Evolutionary conservation across 129 eudicot genomes (phyloP), one percentile per base, ranked within the genome.

Genomic region (Chrysanthemum lavandulifolium): DNA sequence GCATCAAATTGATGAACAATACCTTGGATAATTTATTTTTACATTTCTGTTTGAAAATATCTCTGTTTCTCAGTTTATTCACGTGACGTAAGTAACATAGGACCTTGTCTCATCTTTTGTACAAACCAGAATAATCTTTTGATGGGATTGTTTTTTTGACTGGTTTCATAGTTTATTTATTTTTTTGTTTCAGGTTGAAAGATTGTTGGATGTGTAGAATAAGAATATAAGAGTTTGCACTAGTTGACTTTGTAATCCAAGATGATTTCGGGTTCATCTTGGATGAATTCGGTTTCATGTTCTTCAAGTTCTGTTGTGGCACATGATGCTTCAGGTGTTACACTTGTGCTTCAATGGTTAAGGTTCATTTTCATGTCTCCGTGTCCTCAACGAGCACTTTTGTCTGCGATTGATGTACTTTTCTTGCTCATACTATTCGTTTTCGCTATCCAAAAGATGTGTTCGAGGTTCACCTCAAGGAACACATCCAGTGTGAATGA

Each of bases 341-440:
- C 87, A 51, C 5, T 74, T 45, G 15, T 78, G 4, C n/a, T 85
- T 25, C 84, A 81, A 78, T 88, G 97, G 97, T 73, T 68, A 29
- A 76, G 72, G 57, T 90, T 87, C 83, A 69, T 89, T 16, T 77
- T 89, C 62, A 77, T 93, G 31, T 79, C 95, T 43, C 97, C 98
- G 58, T 89, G 98, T 61, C 88, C 90, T 43, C 98, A 93, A 65
- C 81, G 98, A 56, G 76, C 61, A 27, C 72, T 93, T 47, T 53
- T 85, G 21, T 73, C 96, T 48, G 70, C 90, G 45, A n/a, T 93
- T 61, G 86, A 93, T 75, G 62, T 79, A 59, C 52, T 93, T 10
- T 83, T 93, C 78, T 65, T 89, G 80, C 6, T 90, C 68, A 53
- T 69, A 11, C 53, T 87, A 64, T 68, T 86, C 25, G 72, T 73